A percentile compares a stretch with the other conserved stretches of the same genome.
These are phyloP conservation scores for Wakefieldia striispora DNA, from an alignment of 768 basidiomycete genomes.

Conservation along the genomic window DNA sequence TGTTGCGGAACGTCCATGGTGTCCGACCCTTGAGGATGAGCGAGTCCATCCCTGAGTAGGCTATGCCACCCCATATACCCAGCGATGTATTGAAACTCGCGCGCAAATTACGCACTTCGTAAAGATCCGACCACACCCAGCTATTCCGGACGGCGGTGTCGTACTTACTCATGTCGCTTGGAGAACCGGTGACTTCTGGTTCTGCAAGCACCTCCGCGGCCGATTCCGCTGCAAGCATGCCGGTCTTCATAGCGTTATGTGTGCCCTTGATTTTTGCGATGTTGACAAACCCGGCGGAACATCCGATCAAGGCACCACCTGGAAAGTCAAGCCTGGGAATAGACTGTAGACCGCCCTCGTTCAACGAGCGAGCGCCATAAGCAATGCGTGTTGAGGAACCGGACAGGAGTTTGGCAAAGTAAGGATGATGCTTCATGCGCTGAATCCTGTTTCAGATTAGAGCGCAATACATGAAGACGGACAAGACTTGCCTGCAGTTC, in stretches of 20 bases:
- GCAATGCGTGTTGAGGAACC: slow-evolving; percentile 74
- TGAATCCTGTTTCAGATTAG: slow-evolving; percentile 25
- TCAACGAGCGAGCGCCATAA: slow-evolving; percentile 87
- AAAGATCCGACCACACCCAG: slow-evolving; percentile 84
- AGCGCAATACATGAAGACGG: neutral
- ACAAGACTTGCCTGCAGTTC: slow-evolving; percentile 75
- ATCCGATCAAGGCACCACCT: slow-evolving; percentile 92
- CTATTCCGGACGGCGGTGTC: slow-evolving; percentile 65
- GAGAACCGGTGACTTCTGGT: slow-evolving; percentile 10
- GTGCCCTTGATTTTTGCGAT: slow-evolving; percentile 98
- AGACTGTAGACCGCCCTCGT: slow-evolving; percentile 92
- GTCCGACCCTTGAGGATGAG: slow-evolving; percentile 79
- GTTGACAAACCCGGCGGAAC: slow-evolving; percentile 95
- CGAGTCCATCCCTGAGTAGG: slow-evolving; percentile 87
- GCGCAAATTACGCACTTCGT: slow-evolving; percentile 88
- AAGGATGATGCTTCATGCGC: slow-evolving; percentile 96
- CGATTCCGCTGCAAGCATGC: slow-evolving; percentile 93
- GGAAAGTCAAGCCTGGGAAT: slow-evolving; percentile 87
- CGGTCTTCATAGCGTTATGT: slow-evolving; percentile 98
- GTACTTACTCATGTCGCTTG: slow-evolving; percentile 71
- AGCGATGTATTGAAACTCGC: slow-evolving; percentile 82
- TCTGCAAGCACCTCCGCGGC: slow-evolving; percentile 61
- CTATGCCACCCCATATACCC: slow-evolving; percentile 84
- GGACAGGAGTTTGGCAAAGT: slow-evolving; percentile 77
- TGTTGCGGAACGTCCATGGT: slow-evolving; percentile 90